Conservation (phyloP, 2,329 filamentous ascomycete genomes). For the Didymellaceae sp. region DNA sequence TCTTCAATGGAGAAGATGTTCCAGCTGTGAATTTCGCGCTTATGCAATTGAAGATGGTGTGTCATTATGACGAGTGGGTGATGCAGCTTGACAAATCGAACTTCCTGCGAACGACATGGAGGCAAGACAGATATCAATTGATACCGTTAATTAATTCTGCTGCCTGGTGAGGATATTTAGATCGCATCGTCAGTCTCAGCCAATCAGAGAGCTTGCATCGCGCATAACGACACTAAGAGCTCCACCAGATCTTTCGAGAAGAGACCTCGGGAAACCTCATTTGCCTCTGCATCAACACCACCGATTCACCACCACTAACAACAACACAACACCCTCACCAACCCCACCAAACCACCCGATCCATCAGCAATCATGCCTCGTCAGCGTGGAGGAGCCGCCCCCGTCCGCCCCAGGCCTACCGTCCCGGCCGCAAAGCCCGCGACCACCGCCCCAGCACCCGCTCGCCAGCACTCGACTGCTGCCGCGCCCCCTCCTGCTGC, state of each 20-base stretch:
- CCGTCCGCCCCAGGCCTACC: conserved; percentile 51
- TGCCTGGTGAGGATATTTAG: conserved; percentile 5
- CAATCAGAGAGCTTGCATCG: conserved; percentile 3
- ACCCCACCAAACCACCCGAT: conserved; percentile 7
- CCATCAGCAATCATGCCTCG: conserved; percentile 52
- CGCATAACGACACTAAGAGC: not conserved
- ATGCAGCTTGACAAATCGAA: too few species aligned
- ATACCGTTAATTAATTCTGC: not conserved
- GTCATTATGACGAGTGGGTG: too few species aligned
- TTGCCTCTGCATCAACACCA: too few species aligned
- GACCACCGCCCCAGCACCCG: conserved; percentile 61
- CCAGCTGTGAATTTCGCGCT: too few species aligned
- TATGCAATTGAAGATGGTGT: too few species aligned
- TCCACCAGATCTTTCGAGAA: not conserved
- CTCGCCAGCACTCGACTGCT: conserved; percentile 73
- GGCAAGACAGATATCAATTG: not conserved
- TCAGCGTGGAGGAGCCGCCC: conserved; percentile 56
- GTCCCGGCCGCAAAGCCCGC: conserved; percentile 50
- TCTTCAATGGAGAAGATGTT: too few species aligned
- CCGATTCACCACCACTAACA: not conserved
- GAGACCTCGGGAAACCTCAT: not conserved
- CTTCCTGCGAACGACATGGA: not conserved
- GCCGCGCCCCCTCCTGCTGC: conserved; percentile 56
- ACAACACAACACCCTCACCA: not conserved
- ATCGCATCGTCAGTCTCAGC: not conserved